Conservation (phyloP, 495 filamentous ascomycete species). For the Evernia prunastri region DNA sequence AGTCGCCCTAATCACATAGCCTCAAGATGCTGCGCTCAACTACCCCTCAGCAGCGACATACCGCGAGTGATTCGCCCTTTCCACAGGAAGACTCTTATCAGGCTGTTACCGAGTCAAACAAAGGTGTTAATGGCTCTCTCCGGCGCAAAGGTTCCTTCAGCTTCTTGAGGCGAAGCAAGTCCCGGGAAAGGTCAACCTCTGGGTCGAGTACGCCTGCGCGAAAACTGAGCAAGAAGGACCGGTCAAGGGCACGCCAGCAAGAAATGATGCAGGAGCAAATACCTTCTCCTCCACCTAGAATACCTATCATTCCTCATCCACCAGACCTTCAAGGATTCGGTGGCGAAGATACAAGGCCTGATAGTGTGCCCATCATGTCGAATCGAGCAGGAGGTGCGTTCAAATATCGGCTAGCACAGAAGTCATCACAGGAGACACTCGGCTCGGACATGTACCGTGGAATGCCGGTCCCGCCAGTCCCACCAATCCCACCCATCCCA, state of each 20-base stretch:
- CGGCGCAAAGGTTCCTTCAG: conserved; percentile 44
- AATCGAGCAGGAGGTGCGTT: conserved; percentile 39
- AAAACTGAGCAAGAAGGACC: conserved; percentile 62
- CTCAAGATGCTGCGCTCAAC: conserved; percentile 8
- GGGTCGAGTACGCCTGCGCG: conserved; percentile 44
- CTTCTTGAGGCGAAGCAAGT: conserved; percentile 77
- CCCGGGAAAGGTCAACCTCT: conserved; percentile 51
- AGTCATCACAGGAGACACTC: conserved; percentile 22
- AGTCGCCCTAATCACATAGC: background rate
- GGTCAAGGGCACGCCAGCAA: conserved; percentile 53
- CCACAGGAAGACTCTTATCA: conserved; percentile 4
- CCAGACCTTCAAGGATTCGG: conserved; percentile 66
- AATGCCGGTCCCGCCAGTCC: conserved; percentile 28
- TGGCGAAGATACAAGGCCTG: conserved; percentile 57
- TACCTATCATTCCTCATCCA: conserved; percentile 64
- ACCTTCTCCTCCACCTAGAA: conserved; percentile 65
- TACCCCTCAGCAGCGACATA: conserved; percentile 10
- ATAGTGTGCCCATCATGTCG: conserved; percentile 58
- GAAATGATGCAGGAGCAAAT: conserved; percentile 60
- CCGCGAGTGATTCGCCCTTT: conserved; percentile 5
- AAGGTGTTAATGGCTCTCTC: conserved; percentile 24
- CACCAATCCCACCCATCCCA: conserved; percentile 47
- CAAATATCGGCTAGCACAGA: conserved; percentile 24
- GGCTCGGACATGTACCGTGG: conserved; percentile 25
- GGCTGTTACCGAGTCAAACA: background rate